Evolutionary conservation across 106 monocot species (phyloP).

Genomic region (Xerophyta viscosa): DNA sequence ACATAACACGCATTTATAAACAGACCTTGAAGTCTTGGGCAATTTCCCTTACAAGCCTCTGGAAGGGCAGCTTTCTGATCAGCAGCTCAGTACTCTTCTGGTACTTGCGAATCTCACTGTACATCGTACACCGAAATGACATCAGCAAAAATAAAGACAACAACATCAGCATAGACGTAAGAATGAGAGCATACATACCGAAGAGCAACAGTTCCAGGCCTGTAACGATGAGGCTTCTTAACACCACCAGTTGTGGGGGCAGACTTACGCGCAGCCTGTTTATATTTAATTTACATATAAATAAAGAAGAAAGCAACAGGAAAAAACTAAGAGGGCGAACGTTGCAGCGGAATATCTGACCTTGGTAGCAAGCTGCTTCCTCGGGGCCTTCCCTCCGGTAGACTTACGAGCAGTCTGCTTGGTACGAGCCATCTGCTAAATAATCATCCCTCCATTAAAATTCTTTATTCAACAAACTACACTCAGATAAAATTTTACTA

Average conservation of each 20-base stretch:
- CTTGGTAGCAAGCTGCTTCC: slow-evolving; percentile 45
- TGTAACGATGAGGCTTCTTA: slow-evolving; percentile 23
- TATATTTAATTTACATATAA: not conserved
- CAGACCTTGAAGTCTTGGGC: slow-evolving; percentile 31
- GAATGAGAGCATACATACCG: not conserved
- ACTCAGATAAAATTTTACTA: too few relatives aligned
- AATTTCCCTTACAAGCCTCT: slow-evolving; percentile 29
- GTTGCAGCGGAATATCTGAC: slow-evolving; percentile 9
- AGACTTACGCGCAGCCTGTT: slow-evolving; percentile 23
- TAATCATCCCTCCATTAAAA: too few relatives aligned
- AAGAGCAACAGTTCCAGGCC: slow-evolving; percentile 25
- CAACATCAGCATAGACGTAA: not conserved
- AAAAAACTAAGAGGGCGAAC: not conserved
- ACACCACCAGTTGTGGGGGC: slow-evolving; percentile 18
- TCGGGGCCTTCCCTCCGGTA: slow-evolving; percentile 36
- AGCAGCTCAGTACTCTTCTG: slow-evolving; percentile 32
- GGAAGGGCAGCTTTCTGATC: slow-evolving; percentile 28
- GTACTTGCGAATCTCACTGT: slow-evolving; percentile 28
- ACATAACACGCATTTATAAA: not conserved
- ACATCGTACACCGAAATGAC: not conserved
- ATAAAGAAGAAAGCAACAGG: not conserved
- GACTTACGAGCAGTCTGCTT: slow-evolving; percentile 45
- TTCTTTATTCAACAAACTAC: too few relatives aligned
- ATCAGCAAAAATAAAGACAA: not conserved
- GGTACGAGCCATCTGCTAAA: slow-evolving; percentile 36